phyloP scores from a whole-genome alignment of 345 rosid genomes.

The rapeseed (Brassica napus) region Da-Ae NC_063439.1:5354501-5355000 shows the following conservation, averaged over 20 bases:
- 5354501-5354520: constrained; percentile 43
- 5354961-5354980: neutral
- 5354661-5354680: constrained; percentile 33
- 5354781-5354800: neutral
- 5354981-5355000: neutral
- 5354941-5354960: neutral
- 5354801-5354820: constrained; percentile 11
- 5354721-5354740: constrained; percentile 1
- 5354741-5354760: neutral
- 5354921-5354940: neutral
- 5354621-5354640: constrained; percentile 39
- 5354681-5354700: neutral
- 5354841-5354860: neutral
- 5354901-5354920: neutral
- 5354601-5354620: constrained; percentile 33
- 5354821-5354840: neutral
- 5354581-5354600: constrained; percentile 24
- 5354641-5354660: constrained; percentile 41
- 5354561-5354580: constrained; percentile 38
- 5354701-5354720: constrained; percentile 9
- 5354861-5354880: neutral
- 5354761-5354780: neutral
- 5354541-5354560: constrained; percentile 37
- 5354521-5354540: constrained; percentile 36
- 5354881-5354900: neutral